Conservation (phyloP, 352 stramenopile species). For the Phytophthora vignae region DNA sequence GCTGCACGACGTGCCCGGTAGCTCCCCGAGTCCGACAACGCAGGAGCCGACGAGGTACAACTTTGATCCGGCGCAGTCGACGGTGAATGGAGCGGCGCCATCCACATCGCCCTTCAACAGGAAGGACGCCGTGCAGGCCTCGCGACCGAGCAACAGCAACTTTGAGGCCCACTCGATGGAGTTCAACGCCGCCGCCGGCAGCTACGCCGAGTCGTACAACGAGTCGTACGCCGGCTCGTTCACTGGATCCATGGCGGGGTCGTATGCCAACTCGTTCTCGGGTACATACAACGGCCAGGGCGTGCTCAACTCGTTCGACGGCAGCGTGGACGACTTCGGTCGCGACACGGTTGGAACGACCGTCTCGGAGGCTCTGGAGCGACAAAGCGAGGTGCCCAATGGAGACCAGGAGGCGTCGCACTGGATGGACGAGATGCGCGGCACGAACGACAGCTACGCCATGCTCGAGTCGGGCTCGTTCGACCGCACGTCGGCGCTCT, state of each 20-base stretch:
- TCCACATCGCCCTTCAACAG: conserved; percentile 47
- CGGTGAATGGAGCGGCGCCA: conserved; percentile 32
- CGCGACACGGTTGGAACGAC: conserved; percentile 43
- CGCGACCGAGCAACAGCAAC: conserved; percentile 52
- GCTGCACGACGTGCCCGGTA: conserved; percentile 30
- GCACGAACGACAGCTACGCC: conserved; percentile 84
- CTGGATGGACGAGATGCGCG: conserved; percentile 87
- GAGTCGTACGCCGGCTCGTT: conserved; percentile 62
- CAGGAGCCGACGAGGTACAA: conserved; percentile 42
- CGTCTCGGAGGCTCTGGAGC: conserved; percentile 38
- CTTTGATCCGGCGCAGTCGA: conserved; percentile 45
- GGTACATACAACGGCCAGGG: conserved; percentile 62
- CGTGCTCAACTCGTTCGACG: conserved; percentile 63
- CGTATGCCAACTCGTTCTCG: conserved; percentile 54
- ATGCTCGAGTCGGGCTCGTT: conserved; percentile 85
- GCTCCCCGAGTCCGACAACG: conserved; percentile 26
- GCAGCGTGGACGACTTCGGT: conserved; percentile 47
- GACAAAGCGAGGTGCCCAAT: conserved; percentile 33
- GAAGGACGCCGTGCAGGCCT: conserved; percentile 50
- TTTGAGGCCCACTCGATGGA: conserved; percentile 67
- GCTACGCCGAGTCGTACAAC: conserved; percentile 63
- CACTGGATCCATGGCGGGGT: conserved; percentile 39
- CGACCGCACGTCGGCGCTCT: conserved; percentile 70
- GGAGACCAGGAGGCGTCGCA: conserved; percentile 48
- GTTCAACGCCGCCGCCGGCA: conserved; percentile 51